Conservation (phyloP, 108 stramenopile species). For the Cyclotella sp. region DNA sequence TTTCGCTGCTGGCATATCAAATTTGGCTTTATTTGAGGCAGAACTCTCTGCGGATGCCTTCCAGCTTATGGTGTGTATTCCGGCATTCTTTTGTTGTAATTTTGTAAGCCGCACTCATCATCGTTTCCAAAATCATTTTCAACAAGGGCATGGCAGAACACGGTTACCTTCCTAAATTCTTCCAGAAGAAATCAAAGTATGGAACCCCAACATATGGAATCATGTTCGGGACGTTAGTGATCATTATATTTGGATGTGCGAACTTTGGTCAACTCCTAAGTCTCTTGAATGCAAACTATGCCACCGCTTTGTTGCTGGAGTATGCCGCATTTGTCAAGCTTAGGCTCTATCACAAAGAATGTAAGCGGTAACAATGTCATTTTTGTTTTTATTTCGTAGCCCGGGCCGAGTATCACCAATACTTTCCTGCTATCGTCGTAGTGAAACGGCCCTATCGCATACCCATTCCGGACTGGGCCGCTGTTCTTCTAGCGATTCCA, state of each 20-base stretch:
- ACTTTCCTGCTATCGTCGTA: neutral
- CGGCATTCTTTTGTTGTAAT: too few relatives aligned
- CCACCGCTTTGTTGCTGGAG: constrained; percentile 83
- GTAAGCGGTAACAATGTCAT: too few relatives aligned
- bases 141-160: constrained; percentile 55
- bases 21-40: constrained; percentile 92
- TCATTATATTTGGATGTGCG: constrained; percentile 20
- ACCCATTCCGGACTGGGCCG: constrained; percentile 52
- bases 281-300: constrained; percentile 92
- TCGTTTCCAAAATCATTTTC: too few relatives aligned
- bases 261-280: constrained; percentile 58
- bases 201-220: constrained; percentile 25
- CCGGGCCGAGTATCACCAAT: neutral
- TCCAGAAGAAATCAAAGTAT: constrained; percentile 48
- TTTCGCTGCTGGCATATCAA: constrained; percentile 88
- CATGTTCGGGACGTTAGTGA: constrained; percentile 18
- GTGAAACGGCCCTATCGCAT: constrained; percentile 26
- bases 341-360: constrained; percentile 54
- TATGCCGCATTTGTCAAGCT: constrained; percentile 93
- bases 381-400: neutral
- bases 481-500: constrained; percentile 47
- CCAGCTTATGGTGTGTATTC: constrained; percentile 68
- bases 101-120: too few relatives aligned
- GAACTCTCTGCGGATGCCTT: constrained; percentile 92
- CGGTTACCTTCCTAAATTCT: constrained; percentile 81